phyloP scores from a whole-genome alignment of 2,329 filamentous ascomycete genomes.

The Xylaria sp. region DNA sequence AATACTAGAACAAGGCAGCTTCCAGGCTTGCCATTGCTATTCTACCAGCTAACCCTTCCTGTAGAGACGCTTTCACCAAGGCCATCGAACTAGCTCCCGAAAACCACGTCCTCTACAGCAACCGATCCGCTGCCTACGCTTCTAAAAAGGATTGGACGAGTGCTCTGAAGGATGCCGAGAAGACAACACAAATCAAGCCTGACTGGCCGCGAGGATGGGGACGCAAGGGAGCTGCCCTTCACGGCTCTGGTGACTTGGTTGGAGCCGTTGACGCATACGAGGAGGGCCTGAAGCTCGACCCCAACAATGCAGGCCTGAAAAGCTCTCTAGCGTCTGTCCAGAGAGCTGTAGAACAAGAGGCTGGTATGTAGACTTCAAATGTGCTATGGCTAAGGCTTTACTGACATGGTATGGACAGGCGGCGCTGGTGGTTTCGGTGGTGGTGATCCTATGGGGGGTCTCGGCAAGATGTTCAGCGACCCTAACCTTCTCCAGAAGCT shows the following conservation, averaged over 20 bases:
- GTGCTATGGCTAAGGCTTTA: not conserved
- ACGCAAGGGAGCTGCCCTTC: slow-evolving; percentile 89
- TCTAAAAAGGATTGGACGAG: slow-evolving; percentile 89
- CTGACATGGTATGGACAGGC: slow-evolving; percentile 30
- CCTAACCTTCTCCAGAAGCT: slow-evolving; percentile 91
- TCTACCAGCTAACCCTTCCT: slow-evolving; percentile 38
- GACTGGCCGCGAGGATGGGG: slow-evolving; percentile 99
- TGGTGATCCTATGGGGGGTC: slow-evolving; percentile 76
- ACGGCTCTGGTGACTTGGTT: slow-evolving; percentile 86
- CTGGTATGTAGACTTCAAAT: slow-evolving; percentile 46
- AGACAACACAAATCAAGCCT: slow-evolving; percentile 93
- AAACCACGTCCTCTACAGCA: slow-evolving; percentile 98
- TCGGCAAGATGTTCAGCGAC: slow-evolving; percentile 96
- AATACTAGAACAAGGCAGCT: not conserved
- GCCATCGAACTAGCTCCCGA: slow-evolving; percentile 87
- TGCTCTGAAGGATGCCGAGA: slow-evolving; percentile 89
- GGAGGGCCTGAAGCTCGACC: slow-evolving; percentile 92
- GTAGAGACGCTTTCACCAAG: slow-evolving; percentile 91
- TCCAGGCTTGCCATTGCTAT: not conserved
- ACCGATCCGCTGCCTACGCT: slow-evolving; percentile 88
- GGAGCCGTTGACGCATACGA: slow-evolving; percentile 91
- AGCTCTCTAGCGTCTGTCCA: slow-evolving; percentile 85
- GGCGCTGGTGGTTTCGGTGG: slow-evolving; percentile 60
- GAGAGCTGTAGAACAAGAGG: slow-evolving; percentile 86
- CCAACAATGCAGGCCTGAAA: slow-evolving; percentile 92